Evolutionary conservation across 176 grass and related monocot species (phyloP).

Genomic region (Lolium perenne): DNA sequence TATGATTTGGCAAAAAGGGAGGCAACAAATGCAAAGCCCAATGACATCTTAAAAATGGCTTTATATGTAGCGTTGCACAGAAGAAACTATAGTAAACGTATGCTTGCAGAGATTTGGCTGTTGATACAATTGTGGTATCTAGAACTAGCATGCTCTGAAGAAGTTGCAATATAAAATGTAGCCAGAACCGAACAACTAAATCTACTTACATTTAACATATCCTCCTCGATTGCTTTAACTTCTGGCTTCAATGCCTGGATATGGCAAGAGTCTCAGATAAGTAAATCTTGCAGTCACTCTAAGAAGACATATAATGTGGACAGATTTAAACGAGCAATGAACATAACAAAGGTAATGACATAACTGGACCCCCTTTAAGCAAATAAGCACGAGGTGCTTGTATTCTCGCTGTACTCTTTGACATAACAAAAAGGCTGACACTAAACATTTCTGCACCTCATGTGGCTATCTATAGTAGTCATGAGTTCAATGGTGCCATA

Average conservation of each 20-base stretch:
- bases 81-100: conserved; percentile 2
- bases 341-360: background rate
- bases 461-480: background rate
- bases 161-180: conserved; percentile 25
- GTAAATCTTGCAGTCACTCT: background rate
- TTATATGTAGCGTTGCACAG: conserved; percentile 19
- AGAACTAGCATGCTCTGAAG: background rate
- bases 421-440: background rate
- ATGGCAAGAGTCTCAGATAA: conserved; percentile 25
- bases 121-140: background rate
- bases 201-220: conserved; percentile 60
- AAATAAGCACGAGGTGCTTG: background rate
- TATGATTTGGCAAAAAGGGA: background rate
- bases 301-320: background rate
- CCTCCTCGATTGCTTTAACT: conserved; percentile 58
- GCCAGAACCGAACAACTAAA: conserved; percentile 19
- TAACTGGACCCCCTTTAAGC: background rate
- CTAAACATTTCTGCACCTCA: background rate
- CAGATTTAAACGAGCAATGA: background rate
- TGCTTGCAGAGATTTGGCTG: background rate
- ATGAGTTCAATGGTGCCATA: background rate
- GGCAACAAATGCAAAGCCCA: conserved; percentile 12
- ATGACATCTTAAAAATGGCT: background rate
- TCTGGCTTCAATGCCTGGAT: conserved; percentile 71
- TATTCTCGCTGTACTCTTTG: background rate